Evolutionary conservation across 768 basidiomycete species (phyloP), one percentile per base, ranked within the genome.

Genomic region (Collybia sp.): DNA sequence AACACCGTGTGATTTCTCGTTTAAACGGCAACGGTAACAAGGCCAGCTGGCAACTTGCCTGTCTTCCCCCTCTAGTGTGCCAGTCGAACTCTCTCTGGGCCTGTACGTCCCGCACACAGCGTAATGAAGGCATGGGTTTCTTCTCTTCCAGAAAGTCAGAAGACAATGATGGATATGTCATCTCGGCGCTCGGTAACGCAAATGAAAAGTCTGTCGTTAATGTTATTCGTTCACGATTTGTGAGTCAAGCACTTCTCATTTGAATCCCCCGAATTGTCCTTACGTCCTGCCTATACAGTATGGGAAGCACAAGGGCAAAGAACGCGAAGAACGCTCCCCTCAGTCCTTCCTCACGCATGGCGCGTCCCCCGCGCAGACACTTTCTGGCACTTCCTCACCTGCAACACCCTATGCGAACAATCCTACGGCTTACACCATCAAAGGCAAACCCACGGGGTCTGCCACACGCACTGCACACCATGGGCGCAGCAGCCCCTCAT

Each of bases 221-320:
- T 49, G 77, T 77, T 57, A 77, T 81, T 43, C 76, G 80, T 56
- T 80, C 80, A 55, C 72, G 80, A 62, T 79, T 82, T 54, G 79
- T 81, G 53, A 56, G 42, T 60, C 48, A 52, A 44, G 46, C 35
- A 20, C 16, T 20, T 30, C 20, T 17, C 42, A 17, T 39, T 37
- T 40, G 18, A 12, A 18, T 34, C 9, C 37, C 12, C 38, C 16
- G n/a, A 12, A 16, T 13, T 30, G 25, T n/a, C n/a, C 19, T 45
- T 30, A 18, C 43, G 38, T 49, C n/a, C 47, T 47, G 40, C 18
- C 36, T 25, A 8, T 52, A 45, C 47, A 81, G 79, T 79, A 79
- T 51, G 76, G 79, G 44, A 80, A 74, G 57, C 62, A 67, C 58
- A 82, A 79, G 55, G 77, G 78, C 42, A 81, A 79, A 65, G 75